Base-by-base conservation (phyloP, 208 protist species). In the Novymonas esmeraldas region DNA sequence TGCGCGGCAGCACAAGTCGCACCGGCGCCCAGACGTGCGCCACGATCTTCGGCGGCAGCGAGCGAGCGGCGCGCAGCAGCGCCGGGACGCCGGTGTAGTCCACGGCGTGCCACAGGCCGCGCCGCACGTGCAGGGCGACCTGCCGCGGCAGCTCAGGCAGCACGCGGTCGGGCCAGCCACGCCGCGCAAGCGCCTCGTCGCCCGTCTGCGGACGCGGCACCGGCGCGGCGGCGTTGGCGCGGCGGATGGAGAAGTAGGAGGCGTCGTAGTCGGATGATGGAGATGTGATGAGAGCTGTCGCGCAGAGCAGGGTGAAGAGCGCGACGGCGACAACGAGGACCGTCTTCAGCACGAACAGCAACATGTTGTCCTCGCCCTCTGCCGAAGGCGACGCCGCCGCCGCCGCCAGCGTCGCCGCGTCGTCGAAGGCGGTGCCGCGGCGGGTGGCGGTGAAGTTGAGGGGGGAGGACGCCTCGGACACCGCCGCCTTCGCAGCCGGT, bases 91-190 rank as follows among this genome's bases (percentile, higher is more conserved):
- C 60, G 33, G 65, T 24, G 24, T n/a, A 22, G 10, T 22, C 3
- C 0, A 54, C 22, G 10, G 50, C 13, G 6, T 48, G 36, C n/a
- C 54, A 28, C 29, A 66, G 14, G 24, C 22, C 26, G 14, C 42
- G 50, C 24, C 71, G 79, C n/a, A 57, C 14, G 28, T 65, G 65
- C 44, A 81, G 56, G 14, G 75, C 75, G 0, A 78, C 24, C 59
- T 81, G 79, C 13, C 57, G 63, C 20, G 50, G 65, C 36, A 79
- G 36, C 63, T 78, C 70, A 3, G 75, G 74, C 18, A 78, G 56
- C 7, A 76, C 4, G 22, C 65, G 59, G 45, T 80, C 65, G 3
- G 63, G 48, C 16, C 75, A 70, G 6, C 51, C 20, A 3, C 63
- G 54, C 50, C 22, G 38, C 20, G 39, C 54, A n/a, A 57, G n/a